Conservation (phyloP, 768 basidiomycete genomes). For the Lyophyllum atratum region DNA sequence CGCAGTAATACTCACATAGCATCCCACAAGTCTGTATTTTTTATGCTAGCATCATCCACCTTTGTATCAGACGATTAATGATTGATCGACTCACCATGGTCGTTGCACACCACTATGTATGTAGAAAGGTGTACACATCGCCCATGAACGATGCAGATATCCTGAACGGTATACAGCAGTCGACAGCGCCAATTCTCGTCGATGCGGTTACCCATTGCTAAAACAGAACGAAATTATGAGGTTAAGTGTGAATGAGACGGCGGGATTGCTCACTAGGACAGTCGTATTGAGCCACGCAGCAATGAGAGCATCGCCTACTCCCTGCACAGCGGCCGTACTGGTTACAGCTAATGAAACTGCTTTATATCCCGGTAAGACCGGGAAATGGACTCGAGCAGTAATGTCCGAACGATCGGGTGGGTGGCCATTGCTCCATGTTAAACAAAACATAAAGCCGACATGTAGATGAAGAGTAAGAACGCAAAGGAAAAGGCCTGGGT, state of each 20-base stretch:
- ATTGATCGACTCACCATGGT: not conserved
- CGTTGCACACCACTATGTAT: not conserved
- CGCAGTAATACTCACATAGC: constrained; percentile 16
- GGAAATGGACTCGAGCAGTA: constrained; percentile 19
- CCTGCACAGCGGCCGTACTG: not conserved
- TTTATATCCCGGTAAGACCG: constrained; percentile 27
- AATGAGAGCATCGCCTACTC: not conserved
- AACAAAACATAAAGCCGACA: no score
- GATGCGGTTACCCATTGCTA: no score
- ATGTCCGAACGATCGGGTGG: constrained; percentile 4
- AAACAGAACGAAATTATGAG: not conserved
- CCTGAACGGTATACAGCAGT: not conserved
- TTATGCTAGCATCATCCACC: not conserved
- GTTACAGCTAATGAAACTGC: not conserved
- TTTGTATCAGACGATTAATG: constrained; percentile 1
- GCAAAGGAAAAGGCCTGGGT: not conserved
- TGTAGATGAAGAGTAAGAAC: not conserved
- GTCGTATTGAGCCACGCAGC: not conserved
- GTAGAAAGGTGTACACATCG: not conserved
- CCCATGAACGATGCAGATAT: not conserved
- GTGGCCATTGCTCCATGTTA: not conserved
- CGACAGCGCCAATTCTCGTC: not conserved
- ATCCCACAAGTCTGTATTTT: constrained; percentile 9
- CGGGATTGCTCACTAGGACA: not conserved
- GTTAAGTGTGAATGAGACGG: not conserved